Conservation (phyloP, 495 filamentous ascomycete species). For the Lichina pygmaea region DNA sequence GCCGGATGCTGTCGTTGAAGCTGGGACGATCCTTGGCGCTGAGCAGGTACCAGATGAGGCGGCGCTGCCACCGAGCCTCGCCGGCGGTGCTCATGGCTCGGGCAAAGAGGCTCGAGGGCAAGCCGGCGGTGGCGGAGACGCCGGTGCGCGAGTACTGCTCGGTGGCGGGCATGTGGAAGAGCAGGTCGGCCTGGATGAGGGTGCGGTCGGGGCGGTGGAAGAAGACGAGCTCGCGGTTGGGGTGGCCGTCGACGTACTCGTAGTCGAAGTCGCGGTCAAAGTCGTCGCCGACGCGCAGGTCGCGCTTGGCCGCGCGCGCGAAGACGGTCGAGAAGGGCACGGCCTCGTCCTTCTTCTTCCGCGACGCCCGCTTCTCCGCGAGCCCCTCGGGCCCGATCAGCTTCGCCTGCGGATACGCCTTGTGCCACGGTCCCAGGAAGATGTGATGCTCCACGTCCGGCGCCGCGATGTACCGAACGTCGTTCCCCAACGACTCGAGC, state of each 20-base stretch:
- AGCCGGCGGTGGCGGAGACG: constrained; percentile 22
- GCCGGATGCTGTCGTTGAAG: constrained; percentile 37
- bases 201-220: constrained; percentile 54
- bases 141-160: constrained; percentile 60
- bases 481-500: constrained; percentile 34
- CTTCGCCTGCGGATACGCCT: constrained; percentile 47
- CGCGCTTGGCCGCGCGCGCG: constrained; percentile 22
- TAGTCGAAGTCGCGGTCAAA: constrained; percentile 71
- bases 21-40: constrained; percentile 32
- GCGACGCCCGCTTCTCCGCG: constrained; percentile 49
- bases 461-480: constrained; percentile 63
- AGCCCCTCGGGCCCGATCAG: constrained; percentile 71
- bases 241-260: constrained; percentile 58
- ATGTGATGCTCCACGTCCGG: constrained; percentile 85
- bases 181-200: constrained; percentile 70
- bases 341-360: constrained; percentile 24
- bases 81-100: constrained; percentile 32
- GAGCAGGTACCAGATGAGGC: constrained; percentile 57
- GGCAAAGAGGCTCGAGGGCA: constrained; percentile 34
- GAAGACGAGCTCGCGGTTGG: constrained; percentile 71
- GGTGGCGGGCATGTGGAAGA: constrained; percentile 72
- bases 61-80: constrained; percentile 43
- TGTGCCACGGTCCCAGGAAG: constrained; percentile 58
- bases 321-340: constrained; percentile 46
- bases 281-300: constrained; percentile 33